Evolutionary conservation across 208 protist species (phyloP).

Genomic region (Zelonia costaricensis): DNA sequence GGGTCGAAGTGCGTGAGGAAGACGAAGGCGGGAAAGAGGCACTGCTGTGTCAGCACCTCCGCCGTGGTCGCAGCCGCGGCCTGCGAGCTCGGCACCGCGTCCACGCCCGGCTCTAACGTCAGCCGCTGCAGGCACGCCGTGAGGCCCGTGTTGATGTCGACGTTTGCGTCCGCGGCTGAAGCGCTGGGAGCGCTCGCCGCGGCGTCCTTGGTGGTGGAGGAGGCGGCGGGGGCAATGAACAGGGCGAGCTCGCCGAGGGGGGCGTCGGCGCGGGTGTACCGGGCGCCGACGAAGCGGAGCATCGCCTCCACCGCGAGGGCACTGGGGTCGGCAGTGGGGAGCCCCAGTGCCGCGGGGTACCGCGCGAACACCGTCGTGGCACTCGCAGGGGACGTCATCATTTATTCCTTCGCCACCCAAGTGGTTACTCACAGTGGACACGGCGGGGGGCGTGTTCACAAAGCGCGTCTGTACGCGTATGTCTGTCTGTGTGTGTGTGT

Average conservation of each 20-base stretch:
- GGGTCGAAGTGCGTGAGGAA: constrained; percentile 67
- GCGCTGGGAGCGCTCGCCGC: neutral
- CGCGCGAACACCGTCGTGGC: constrained; percentile 24
- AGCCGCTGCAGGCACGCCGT: constrained; percentile 45
- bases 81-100: constrained; percentile 33
- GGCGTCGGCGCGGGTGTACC: constrained; percentile 42
- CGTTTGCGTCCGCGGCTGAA: neutral
- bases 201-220: neutral
- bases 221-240: constrained; percentile 20
- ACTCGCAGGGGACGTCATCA: neutral
- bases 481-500: neutral
- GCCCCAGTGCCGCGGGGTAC: constrained; percentile 40
- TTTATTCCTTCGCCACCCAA: neutral
- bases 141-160: constrained; percentile 33
- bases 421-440: neutral
- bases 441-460: neutral
- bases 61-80: constrained; percentile 42
- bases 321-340: constrained; percentile 72
- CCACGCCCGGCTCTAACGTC: constrained; percentile 28
- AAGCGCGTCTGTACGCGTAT: neutral
- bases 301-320: constrained; percentile 70
- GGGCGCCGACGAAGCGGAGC: constrained; percentile 54
- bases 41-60: constrained; percentile 43
- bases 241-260: constrained; percentile 27
- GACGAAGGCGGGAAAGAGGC: constrained; percentile 79